Conservation (phyloP, 768 basidiomycete species). For the Tricholomella constricta region DNA sequence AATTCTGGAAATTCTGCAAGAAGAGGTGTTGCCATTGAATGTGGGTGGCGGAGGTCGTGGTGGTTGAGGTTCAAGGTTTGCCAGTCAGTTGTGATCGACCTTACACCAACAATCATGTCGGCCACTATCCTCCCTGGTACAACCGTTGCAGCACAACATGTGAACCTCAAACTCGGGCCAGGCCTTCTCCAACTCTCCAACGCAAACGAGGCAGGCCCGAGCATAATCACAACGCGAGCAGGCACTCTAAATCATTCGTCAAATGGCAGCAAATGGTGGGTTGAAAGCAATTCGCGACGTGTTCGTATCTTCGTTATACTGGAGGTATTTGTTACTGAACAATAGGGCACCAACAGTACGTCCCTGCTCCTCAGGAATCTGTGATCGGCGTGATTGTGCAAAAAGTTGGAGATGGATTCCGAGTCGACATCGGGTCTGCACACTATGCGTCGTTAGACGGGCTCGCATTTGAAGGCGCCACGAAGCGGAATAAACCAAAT, state of each 20-base stretch:
- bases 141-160: slow-evolving; percentile 67
- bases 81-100: neutral
- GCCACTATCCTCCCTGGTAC: slow-evolving; percentile 82
- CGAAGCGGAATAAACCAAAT: slow-evolving; percentile 92
- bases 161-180: slow-evolving; percentile 85
- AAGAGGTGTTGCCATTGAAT: slow-evolving; percentile 45
- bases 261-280: slow-evolving; percentile 83
- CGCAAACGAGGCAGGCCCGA: slow-evolving; percentile 29
- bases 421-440: slow-evolving; percentile 91
- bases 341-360: slow-evolving; percentile 58
- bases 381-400: slow-evolving; percentile 84
- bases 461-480: slow-evolving; percentile 94
- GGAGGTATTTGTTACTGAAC: slow-evolving; percentile 3
- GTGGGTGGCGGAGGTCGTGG: slow-evolving; percentile 10
- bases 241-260: slow-evolving; percentile 69
- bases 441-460: slow-evolving; percentile 85
- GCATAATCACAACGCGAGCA: slow-evolving; percentile 63
- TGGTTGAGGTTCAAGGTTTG: slow-evolving; percentile 2
- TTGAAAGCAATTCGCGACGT: slow-evolving; percentile 83
- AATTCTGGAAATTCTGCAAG: slow-evolving; percentile 73
- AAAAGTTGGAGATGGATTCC: slow-evolving; percentile 85
- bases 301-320: slow-evolving; percentile 48
- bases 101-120: slow-evolving; percentile 43
- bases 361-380: slow-evolving; percentile 86
- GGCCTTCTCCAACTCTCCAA: slow-evolving; percentile 61